Conservation (phyloP, 805 yeast species). For the Monosporozyma aquatica region DNA sequence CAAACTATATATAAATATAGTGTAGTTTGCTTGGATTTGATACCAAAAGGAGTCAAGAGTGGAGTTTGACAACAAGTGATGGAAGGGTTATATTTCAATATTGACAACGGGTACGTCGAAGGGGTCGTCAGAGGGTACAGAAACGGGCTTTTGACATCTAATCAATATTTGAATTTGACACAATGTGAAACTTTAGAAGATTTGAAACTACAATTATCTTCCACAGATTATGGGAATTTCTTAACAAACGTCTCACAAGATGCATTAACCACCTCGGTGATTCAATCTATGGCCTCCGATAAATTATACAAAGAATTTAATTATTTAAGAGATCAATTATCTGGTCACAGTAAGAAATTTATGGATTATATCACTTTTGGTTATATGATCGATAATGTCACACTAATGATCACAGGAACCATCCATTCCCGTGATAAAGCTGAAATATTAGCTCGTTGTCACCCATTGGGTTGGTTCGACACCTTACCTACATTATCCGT, state of each 20-base stretch:
- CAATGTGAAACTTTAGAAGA: constrained; percentile 96
- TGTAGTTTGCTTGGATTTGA: too few species aligned
- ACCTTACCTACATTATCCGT: constrained; percentile 91
- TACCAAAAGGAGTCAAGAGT: too few species aligned
- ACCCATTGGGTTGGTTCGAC: constrained; percentile 98
- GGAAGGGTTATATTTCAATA: constrained; percentile 92
- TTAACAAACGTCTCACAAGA: constrained; percentile 67
- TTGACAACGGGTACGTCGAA: constrained; percentile 85
- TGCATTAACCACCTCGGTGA: constrained; percentile 75
- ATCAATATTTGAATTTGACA: constrained; percentile 84
- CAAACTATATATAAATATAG: too few species aligned
- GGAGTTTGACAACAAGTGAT: constrained; percentile 30
- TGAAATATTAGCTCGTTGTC: constrained; percentile 84
- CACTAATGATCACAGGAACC: constrained; percentile 93
- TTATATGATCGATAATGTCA: constrained; percentile 96
- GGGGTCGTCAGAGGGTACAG: constrained; percentile 93
- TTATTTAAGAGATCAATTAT: constrained; percentile 75
- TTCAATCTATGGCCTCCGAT: constrained; percentile 67
- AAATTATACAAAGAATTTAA: constrained; percentile 78
- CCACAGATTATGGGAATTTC: constrained; percentile 93
- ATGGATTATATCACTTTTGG: constrained; percentile 92
- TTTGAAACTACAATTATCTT: constrained; percentile 82
- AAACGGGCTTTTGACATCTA: constrained; percentile 63
- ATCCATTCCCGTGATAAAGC: constrained; percentile 86
- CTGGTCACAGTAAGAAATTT: constrained; percentile 69